Base-by-base conservation (phyloP, 2,329 filamentous ascomycete genomes). In the Phaeoacremonium minimum region DNA sequence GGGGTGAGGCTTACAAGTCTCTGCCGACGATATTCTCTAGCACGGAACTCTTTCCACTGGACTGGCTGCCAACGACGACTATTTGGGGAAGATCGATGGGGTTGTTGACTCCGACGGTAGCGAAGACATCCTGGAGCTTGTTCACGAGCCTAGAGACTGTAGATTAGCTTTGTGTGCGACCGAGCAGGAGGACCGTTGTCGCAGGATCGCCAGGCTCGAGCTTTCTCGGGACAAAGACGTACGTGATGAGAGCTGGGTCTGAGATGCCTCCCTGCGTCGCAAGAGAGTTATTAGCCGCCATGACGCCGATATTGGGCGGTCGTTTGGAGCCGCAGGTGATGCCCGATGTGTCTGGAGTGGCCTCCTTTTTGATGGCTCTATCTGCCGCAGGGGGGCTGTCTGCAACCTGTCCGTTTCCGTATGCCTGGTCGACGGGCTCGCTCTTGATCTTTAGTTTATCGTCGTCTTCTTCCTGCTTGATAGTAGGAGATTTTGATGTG, bases 61-160 rank as follows among this genome's bases (percentile, higher is more conserved):
- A 98, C 71, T 98, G 93, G 65, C 90, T 96, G 57, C 93, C 93
- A 40, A 98, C 93, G 50, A 98, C 93, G 51, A 85, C 91, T 62
- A 98, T 98, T 72, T 98, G 93, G 37, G 93, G 93, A 46, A 98
- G 71, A 71, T 98, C 93, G 74, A 98, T 98, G 45, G 93, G 93
- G 67, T 98, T 98, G 78, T 95, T 93, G 57, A 97, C 93, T 52
- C 93, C 93, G 52, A 98, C 93, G 29, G 93, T 97, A 45, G 91
- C 85, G 62, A 98, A 98, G 52, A 98, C 93, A 87, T 98, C 93
- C 64, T 98, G 93, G 32, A 98, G 83, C 74, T 95, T 97, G 75
- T 98, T 98, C 61, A 98, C 93, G 52, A 97, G 85, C 57, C 79
- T 83, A 52, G 37, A 45, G 36, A 42, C 33, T 22, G 33, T 22